Evolutionary conservation across 169 alveolate genomes (phyloP).

Genomic region (Miamiensis avidus): DNA sequence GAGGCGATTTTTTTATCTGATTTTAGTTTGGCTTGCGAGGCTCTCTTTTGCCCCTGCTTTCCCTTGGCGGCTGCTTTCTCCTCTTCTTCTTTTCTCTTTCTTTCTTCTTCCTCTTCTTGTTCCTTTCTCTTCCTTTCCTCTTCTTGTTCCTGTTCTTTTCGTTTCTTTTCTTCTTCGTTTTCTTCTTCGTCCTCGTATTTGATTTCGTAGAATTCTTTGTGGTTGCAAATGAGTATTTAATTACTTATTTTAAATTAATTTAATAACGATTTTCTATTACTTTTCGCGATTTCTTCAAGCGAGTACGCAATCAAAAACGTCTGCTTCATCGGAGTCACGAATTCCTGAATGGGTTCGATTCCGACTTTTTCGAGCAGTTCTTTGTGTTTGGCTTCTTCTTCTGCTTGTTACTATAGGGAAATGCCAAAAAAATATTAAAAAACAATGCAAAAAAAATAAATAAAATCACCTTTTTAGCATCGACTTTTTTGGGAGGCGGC

Average conservation of each 20-base stretch:
- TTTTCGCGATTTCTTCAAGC: not conserved
- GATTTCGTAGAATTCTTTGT: conserved; percentile 10
- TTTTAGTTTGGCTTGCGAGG: not conserved
- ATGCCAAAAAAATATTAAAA: no score
- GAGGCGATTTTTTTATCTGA: not conserved
- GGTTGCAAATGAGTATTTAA: no score
- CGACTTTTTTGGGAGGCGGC: conserved; percentile 34
- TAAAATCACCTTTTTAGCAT: conserved; percentile 18
- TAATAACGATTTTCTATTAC: not conserved
- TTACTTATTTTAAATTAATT: no score
- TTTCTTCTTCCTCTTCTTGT: not conserved
- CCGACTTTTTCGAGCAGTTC: conserved; percentile 12
- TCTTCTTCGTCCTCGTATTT: conserved; percentile 19
- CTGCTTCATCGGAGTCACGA: conserved; percentile 12
- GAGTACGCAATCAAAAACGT: conserved; percentile 1
- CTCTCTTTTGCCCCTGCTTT: not conserved
- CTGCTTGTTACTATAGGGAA: not conserved
- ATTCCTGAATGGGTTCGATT: conserved; percentile 6
- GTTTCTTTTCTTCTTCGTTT: conserved; percentile 22
- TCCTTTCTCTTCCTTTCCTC: conserved; percentile 25
- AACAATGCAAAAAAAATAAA: not conserved
- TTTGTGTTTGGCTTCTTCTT: conserved; percentile 15
- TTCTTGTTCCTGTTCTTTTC: not conserved
- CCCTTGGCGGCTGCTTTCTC: not conserved
- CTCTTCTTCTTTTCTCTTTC: not conserved